Conservation (phyloP, 2,329 filamentous ascomycete genomes). For the Chrysoporthe puriensis region DNA sequence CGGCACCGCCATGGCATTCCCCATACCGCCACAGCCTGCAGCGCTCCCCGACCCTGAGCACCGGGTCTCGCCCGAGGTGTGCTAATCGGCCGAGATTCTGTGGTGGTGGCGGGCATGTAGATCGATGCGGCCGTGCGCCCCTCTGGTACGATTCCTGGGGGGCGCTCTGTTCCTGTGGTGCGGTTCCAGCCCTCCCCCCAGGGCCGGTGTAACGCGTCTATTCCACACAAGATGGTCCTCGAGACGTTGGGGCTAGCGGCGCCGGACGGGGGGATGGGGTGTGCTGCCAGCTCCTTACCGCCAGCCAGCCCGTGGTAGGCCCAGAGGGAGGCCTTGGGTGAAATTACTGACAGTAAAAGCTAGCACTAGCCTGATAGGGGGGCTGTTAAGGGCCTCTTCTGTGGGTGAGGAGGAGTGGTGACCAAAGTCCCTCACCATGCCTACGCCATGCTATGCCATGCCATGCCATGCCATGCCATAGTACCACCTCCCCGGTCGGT, state of each 20-base stretch:
- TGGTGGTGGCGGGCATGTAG: neutral
- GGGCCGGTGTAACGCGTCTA: conserved; percentile 1
- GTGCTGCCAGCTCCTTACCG: no score
- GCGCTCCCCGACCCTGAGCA: neutral
- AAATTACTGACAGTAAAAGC: neutral
- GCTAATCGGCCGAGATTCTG: conserved; percentile 1
- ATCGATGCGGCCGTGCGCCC: conserved; percentile 1
- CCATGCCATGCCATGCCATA: no score
- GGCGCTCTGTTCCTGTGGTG: neutral
- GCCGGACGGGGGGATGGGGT: neutral
- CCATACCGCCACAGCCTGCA: neutral
- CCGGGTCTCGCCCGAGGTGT: neutral
- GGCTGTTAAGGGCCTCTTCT: neutral
- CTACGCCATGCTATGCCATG: no score
- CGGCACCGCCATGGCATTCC: neutral
- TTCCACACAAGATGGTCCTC: neutral
- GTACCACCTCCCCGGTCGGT: neutral
- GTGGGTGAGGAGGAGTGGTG: neutral
- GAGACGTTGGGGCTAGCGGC: conserved; percentile 6
- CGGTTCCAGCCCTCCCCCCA: neutral
- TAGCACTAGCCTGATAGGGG: neutral
- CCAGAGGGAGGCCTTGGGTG: neutral
- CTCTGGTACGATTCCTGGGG: conserved; percentile 2
- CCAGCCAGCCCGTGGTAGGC: neutral
- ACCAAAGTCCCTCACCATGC: neutral